Conservation (phyloP, 2,329 filamentous ascomycete genomes). For the Pestalotiopsis sp. region DNA sequence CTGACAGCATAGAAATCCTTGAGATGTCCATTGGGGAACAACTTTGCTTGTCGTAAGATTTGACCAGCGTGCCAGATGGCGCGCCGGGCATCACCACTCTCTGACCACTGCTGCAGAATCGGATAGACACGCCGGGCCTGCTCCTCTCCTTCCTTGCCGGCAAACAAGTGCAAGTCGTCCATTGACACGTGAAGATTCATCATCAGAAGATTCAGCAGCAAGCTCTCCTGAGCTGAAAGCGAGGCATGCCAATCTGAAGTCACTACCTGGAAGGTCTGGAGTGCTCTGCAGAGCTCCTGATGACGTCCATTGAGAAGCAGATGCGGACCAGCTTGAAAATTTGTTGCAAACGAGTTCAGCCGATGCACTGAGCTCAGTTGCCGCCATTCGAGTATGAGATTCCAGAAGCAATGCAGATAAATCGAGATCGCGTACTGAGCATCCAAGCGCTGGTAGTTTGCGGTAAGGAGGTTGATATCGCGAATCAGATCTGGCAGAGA, state of each 20-base stretch:
- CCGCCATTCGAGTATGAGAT: conserved; percentile 67
- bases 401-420: conserved; percentile 68
- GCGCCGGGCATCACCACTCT: conserved; percentile 56
- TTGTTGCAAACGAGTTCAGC: conserved; percentile 49
- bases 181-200: conserved; percentile 68
- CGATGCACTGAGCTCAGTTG: conserved; percentile 56
- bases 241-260: conserved; percentile 45
- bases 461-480: conserved; percentile 54
- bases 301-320: conserved; percentile 57
- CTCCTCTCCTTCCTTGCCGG: conserved; percentile 68
- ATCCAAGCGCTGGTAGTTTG: conserved; percentile 55
- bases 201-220: conserved; percentile 57
- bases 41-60: conserved; percentile 61
- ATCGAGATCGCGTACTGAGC: conserved; percentile 58
- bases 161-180: conserved; percentile 68
- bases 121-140: conserved; percentile 64
- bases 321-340: conserved; percentile 40
- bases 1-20: conserved; percentile 70
- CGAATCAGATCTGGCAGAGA: conserved; percentile 59
- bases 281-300: conserved; percentile 62
- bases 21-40: conserved; percentile 54
- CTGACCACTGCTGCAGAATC: conserved; percentile 60
- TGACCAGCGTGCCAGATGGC: conserved; percentile 72
- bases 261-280: conserved; percentile 50
- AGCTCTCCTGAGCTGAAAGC: conserved; percentile 45